Base-by-base conservation (phyloP, 257 asterid species). In the Solanum habrochaites region DNA sequence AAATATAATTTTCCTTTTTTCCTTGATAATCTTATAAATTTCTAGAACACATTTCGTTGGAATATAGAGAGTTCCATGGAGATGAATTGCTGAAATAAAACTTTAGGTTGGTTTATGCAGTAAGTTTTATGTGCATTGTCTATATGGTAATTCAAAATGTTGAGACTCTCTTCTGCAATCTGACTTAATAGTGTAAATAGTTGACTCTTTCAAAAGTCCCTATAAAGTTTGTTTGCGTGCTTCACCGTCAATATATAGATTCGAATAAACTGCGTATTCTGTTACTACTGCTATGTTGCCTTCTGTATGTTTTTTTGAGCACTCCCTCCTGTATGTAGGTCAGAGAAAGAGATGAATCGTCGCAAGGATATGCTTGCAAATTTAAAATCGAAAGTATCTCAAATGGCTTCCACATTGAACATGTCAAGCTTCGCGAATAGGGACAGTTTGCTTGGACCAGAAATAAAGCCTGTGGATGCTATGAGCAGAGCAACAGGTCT, bases 361-460 rank as follows among this genome's bases (percentile, higher is more conserved):
- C 99, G 99, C 77, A 92, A 86, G 86, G 99, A 97, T 91, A 91
- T 94, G 96, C 90, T 93, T 87, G 62, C 90, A 86, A 94, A 91
- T 89, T 88, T 97, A 93, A 93, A 92, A 82, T 90, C 94, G 31
- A 97, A 97, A 91, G 98, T 90, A 74, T 92, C 85, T 87, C 97
- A 96, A 89, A 96, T 97, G 99, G 98, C 98, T 60, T 91, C 95
- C 87, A 70, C 93, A 35, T 91, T 97, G 92, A 97, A 96, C 91
- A 96, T 93, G 97, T 95, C 99, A 69, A 95, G 92, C 89, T 93
- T 94, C 91, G 98, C 96, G 6, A 94, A 89, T 85, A 92, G 99
- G 90, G 99, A 97, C 92, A 93, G 95, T 93, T 92, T 95, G 90
- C 96, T 97, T 82, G 99, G 99, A 67, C 99, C 99, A 15, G 99